Conservation (phyloP, 139 green algal genomes). For the Micractinium conductrix region DNA sequence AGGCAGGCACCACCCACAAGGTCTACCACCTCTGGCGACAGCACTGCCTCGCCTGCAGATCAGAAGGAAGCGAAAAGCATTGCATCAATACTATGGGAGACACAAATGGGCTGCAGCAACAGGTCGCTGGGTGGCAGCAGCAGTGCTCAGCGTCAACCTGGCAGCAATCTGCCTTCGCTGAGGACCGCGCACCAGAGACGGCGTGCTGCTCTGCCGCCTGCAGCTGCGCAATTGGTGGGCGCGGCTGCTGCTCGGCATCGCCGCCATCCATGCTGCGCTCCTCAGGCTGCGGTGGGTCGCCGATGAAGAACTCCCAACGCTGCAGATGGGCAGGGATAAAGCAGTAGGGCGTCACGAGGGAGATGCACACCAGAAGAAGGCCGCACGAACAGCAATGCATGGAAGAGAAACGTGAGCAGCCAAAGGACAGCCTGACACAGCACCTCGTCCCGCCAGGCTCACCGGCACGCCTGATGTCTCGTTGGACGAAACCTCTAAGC, state of each 20-base stretch:
- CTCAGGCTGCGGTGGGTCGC: constrained; percentile 39
- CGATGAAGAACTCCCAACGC: constrained; percentile 86
- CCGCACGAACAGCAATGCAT: neutral
- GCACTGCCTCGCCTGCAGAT: constrained; percentile 56
- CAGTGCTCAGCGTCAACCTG: neutral
- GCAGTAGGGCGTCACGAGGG: no score
- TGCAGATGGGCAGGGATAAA: constrained; percentile 4
- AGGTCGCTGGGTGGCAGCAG: neutral
- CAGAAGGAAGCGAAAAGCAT: neutral
- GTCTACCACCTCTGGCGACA: constrained; percentile 54
- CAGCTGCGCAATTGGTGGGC: constrained; percentile 52
- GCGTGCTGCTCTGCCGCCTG: constrained; percentile 17
- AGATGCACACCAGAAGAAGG: no score
- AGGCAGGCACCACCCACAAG: constrained; percentile 1
- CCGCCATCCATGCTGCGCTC: neutral
- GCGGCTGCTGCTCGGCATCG: neutral
- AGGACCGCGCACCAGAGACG: neutral
- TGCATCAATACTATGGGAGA: neutral
- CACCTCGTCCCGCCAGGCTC: neutral
- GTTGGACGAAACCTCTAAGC: constrained; percentile 46
- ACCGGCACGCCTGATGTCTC: constrained; percentile 44
- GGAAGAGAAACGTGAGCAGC: no score
- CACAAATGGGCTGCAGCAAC: neutral
- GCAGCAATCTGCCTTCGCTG: neutral
- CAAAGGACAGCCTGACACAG: neutral